These are phyloP conservation scores for Calonectria pauciramosa DNA, from an alignment of 2,329 filamentous ascomycete species.

Conservation along the genomic window DNA sequence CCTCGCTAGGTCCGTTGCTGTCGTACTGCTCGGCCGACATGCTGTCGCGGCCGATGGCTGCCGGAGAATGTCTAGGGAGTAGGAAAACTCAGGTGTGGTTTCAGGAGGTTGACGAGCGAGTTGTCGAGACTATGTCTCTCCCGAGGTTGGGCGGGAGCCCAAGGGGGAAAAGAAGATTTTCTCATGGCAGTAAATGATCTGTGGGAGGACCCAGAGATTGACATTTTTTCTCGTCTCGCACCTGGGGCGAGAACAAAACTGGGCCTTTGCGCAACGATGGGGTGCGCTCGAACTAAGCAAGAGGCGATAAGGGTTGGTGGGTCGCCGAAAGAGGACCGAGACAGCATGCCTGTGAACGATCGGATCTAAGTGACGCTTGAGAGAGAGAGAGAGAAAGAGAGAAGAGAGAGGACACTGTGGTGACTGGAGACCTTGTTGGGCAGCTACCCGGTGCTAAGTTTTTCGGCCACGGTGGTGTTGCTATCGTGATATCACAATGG, in stretches of 20 bases:
- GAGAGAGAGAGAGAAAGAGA: neutral
- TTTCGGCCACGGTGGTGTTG: conserved; percentile 19
- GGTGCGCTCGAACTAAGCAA: conserved; percentile 28
- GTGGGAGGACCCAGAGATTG: conserved; percentile 37
- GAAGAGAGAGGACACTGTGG: neutral
- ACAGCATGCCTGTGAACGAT: conserved; percentile 34
- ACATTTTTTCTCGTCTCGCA: conserved; percentile 30
- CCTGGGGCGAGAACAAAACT: conserved; percentile 46
- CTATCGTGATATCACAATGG: conserved; percentile 20
- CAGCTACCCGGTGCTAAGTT: conserved; percentile 5
- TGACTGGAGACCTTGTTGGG: neutral
- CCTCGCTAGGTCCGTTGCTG: conserved; percentile 46
- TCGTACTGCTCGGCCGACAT: conserved; percentile 46
- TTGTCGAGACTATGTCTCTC: conserved; percentile 35
- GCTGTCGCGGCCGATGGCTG: conserved; percentile 15
- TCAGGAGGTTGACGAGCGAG: conserved; percentile 26
- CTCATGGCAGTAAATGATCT: conserved; percentile 37
- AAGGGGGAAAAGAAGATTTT: conserved; percentile 32
- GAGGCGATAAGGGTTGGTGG: conserved; percentile 47
- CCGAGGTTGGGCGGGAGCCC: conserved; percentile 29
- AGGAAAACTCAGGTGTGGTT: neutral
- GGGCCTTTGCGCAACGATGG: conserved; percentile 37
- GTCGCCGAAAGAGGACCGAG: conserved; percentile 49
- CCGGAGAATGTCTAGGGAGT: neutral
- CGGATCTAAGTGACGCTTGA: neutral